These are phyloP conservation scores for Starmerella stigmatis DNA, from an alignment of 805 yeast species.

Conservation along the genomic window DNA sequence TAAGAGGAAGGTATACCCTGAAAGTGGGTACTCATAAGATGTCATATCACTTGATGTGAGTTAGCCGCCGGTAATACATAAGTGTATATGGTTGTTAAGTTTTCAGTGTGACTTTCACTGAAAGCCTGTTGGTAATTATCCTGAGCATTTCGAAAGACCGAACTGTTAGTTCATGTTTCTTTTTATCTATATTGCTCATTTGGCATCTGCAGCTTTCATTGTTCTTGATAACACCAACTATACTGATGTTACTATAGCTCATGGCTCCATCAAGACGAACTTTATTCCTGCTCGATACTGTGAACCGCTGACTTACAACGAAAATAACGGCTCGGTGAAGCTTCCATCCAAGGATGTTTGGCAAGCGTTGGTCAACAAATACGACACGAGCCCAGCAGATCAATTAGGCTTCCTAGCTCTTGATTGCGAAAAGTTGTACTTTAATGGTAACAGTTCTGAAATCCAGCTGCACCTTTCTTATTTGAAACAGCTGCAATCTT, in stretches of 20 bases:
- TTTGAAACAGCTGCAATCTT: neutral
- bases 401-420: neutral
- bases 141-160: neutral
- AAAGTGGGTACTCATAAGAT: too few species aligned
- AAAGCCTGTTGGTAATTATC: too few species aligned
- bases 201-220: neutral
- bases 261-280: neutral
- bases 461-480: neutral
- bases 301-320: neutral
- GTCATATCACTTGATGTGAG: too few species aligned
- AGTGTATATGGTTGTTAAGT: too few species aligned
- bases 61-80: too few species aligned
- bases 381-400: neutral
- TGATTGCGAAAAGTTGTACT: conserved; percentile 1
- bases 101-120: too few species aligned
- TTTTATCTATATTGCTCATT: neutral
- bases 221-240: conserved; percentile 2
- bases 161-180: neutral
- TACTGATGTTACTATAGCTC: neutral
- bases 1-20: too few species aligned
- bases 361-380: neutral
- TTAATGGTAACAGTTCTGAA: neutral
- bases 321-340: neutral
- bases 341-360: neutral
- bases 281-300: conserved; percentile 1